Percentiles rank a stretch among this genome's conserved stretches.
Evolutionary conservation across 1,139 yeast genomes (phyloP).

Genomic region (Komagataea norvegica): DNA sequence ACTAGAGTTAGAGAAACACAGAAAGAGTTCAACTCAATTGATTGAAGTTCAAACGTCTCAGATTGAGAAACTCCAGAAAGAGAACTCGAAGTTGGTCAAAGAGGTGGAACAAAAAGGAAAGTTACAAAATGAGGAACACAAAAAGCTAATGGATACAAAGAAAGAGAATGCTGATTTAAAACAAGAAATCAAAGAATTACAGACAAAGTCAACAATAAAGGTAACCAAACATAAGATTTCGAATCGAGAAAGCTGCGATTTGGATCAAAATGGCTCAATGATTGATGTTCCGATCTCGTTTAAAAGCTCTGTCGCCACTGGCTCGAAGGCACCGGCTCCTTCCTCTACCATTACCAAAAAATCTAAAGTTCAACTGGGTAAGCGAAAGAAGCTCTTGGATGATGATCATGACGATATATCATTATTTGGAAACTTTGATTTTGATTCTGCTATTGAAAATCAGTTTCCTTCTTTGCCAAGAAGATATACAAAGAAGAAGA

Average conservation of each 20-base stretch:
- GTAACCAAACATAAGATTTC: background rate
- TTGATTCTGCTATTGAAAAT: slow-evolving; percentile 12
- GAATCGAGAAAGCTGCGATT: background rate
- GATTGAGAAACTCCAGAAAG: slow-evolving; percentile 3
- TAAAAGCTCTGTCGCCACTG: background rate
- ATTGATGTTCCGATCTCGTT: slow-evolving; percentile 7
- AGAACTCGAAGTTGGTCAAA: background rate
- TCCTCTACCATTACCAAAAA: background rate
- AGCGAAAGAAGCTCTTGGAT: slow-evolving; percentile 15
- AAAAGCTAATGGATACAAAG: background rate
- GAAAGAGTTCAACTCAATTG: slow-evolving; percentile 1
- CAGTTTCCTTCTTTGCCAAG: slow-evolving; percentile 17
- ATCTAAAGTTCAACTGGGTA: background rate
- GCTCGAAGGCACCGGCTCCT: background rate
- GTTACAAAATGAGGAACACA: background rate
- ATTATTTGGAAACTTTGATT: slow-evolving; percentile 16
- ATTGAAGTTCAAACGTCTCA: slow-evolving; percentile 4
- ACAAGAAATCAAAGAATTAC: slow-evolving; percentile 4
- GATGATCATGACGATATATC: slow-evolving; percentile 7
- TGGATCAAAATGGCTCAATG: slow-evolving; percentile 3
- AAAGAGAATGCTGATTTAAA: slow-evolving; percentile 5
- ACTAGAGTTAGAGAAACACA: slow-evolving; percentile 7
- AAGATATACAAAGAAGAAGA: slow-evolving; percentile 24
- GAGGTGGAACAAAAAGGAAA: slow-evolving; percentile 1
- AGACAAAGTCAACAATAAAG: background rate